Conservation (phyloP, 495 filamentous ascomycete species). For the Ramalina intermedia region DNA sequence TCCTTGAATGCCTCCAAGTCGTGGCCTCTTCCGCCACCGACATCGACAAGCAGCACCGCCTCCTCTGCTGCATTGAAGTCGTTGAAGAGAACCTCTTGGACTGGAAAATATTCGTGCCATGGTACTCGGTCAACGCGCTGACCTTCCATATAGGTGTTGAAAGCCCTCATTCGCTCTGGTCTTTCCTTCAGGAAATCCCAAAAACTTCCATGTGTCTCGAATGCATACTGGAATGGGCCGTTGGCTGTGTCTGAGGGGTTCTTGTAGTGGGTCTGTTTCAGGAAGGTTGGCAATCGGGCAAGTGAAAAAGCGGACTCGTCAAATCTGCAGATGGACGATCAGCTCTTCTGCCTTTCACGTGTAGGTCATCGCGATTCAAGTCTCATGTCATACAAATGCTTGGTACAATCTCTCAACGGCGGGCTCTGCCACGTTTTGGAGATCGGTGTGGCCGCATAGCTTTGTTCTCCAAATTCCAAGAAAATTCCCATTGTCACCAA, state of each 20-base stretch:
- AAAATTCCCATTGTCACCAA: too few species aligned
- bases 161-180: constrained; percentile 2
- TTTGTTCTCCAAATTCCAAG: too few species aligned
- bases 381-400: too few species aligned
- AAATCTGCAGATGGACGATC: not conserved
- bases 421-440: too few species aligned
- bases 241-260: too few species aligned
- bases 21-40: constrained; percentile 9
- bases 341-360: too few species aligned
- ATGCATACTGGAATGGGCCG: not conserved
- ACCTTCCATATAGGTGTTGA: constrained; percentile 13
- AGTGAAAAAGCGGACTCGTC: not conserved
- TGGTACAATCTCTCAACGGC: too few species aligned
- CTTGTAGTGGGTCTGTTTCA: not conserved
- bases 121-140: not conserved
- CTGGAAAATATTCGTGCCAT: constrained; percentile 12
- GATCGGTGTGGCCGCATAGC: too few species aligned
- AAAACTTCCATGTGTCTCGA: not conserved
- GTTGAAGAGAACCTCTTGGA: not conserved
- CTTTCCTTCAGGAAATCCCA: not conserved
- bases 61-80: not conserved
- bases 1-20: constrained; percentile 2
- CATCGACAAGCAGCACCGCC: constrained; percentile 9
- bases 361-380: too few species aligned
- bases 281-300: not conserved